phyloP scores from a whole-genome alignment of 2,329 filamentous ascomycete species.

The Sclerotinia subarctica region DNA sequence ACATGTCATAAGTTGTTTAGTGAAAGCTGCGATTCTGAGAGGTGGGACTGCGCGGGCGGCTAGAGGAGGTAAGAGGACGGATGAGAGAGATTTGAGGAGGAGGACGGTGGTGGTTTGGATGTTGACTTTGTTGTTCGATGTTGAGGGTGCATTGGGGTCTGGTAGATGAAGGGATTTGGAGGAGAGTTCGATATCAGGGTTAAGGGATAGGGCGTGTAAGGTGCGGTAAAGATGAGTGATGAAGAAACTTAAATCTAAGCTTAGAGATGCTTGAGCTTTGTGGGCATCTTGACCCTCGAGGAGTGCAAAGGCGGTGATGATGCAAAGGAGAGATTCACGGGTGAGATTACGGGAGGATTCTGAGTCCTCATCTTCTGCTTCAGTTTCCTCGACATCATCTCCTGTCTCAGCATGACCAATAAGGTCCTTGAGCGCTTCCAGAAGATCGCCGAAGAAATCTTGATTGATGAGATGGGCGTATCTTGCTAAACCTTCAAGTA shows the following conservation, averaged over 20 bases:
- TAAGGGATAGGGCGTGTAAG: constrained; percentile 72
- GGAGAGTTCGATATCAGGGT: constrained; percentile 82
- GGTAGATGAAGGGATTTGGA: constrained; percentile 68
- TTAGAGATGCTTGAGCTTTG: constrained; percentile 75
- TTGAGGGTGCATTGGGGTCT: constrained; percentile 55
- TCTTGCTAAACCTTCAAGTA: constrained; percentile 88
- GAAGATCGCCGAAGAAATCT: constrained; percentile 94
- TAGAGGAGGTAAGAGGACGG: constrained; percentile 73
- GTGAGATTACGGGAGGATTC: constrained; percentile 67
- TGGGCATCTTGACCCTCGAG: constrained; percentile 90
- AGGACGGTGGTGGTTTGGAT: constrained; percentile 92
- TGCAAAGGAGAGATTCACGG: constrained; percentile 87
- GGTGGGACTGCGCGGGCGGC: constrained; percentile 74
- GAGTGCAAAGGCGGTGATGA: constrained; percentile 93
- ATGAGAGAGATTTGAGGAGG: constrained; percentile 79
- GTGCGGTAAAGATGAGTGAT: constrained; percentile 89
- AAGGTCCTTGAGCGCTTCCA: constrained; percentile 91
- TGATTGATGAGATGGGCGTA: constrained; percentile 98
- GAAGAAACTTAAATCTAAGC: constrained; percentile 93
- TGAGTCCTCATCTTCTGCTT: constrained; percentile 49
- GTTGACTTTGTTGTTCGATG: constrained; percentile 72
- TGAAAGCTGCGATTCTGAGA: constrained; percentile 82
- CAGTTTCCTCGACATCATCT: constrained; percentile 44
- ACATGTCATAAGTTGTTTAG: constrained; percentile 82
- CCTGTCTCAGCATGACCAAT: constrained; percentile 70